Percentiles rank a stretch among this genome's conserved stretches.
phyloP scores from a whole-genome alignment of 805 yeast genomes.

The Cyberlindnera maritima region DNA sequence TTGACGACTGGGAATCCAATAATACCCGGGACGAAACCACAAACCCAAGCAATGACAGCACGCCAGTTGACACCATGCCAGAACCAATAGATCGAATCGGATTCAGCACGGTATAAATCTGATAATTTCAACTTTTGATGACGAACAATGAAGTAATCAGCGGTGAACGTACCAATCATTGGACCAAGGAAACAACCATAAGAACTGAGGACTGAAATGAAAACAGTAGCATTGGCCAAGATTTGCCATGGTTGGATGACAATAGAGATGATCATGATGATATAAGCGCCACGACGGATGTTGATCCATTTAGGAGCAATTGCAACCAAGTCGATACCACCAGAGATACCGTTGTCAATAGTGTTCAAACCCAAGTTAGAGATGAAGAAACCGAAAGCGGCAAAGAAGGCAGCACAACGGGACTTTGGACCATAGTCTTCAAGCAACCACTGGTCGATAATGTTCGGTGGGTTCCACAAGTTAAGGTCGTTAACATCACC shows the following conservation, averaged over 20 bases:
- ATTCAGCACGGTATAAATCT: conserved; percentile 36
- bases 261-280: conserved; percentile 68
- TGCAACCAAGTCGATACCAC: conserved; percentile 50
- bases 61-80: conserved; percentile 43
- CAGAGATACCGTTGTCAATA: conserved; percentile 43
- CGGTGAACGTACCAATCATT: conserved; percentile 36
- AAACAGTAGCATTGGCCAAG: conserved; percentile 26
- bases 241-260: conserved; percentile 74
- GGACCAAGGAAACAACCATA: conserved; percentile 44
- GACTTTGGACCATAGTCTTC: conserved; percentile 36
- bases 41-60: conserved; percentile 36
- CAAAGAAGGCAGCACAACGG: conserved; percentile 49
- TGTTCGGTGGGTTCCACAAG: conserved; percentile 47
- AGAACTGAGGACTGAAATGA: conserved; percentile 23
- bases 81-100: conserved; percentile 41
- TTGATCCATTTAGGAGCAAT: conserved; percentile 52
- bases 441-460: conserved; percentile 39
- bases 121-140: conserved; percentile 36
- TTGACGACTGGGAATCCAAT: conserved; percentile 37
- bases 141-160: conserved; percentile 37
- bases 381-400: conserved; percentile 32
- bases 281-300: conserved; percentile 59
- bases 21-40: conserved; percentile 40
- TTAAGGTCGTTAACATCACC: conserved; percentile 30
- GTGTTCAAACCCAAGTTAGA: conserved; percentile 37